Conservation (phyloP, 768 basidiomycete genomes). For the Pleurotus sapidus region DNA sequence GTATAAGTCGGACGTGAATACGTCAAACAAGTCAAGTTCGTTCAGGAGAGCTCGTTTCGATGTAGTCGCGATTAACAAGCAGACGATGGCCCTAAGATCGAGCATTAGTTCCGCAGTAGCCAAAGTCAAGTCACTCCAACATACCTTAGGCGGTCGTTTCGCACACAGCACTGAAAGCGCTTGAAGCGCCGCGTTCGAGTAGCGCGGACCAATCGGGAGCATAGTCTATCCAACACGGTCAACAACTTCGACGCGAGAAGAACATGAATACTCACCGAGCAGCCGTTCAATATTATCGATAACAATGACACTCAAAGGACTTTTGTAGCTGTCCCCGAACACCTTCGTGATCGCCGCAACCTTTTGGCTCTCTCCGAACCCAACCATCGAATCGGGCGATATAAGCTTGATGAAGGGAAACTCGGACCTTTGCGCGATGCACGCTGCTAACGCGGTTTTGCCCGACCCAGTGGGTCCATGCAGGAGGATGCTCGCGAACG, state of each 20-base stretch:
- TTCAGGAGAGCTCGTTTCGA: conserved; percentile 83
- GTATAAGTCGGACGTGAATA: conserved; percentile 84
- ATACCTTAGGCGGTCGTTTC: conserved; percentile 89
- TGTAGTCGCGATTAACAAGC: conserved; percentile 87
- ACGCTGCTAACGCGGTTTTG: conserved; percentile 92
- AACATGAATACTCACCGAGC: conserved; percentile 57
- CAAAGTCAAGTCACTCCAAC: conserved; percentile 8
- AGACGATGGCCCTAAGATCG: conserved; percentile 77
- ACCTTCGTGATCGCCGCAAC: conserved; percentile 88
- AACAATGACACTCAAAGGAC: conserved; percentile 92
- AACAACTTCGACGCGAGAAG: background rate
- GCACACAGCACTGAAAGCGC: conserved; percentile 84
- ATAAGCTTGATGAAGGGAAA: conserved; percentile 99
- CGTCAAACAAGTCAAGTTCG: conserved; percentile 86
- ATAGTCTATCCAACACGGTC: conserved; percentile 61
- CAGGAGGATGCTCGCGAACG: conserved; percentile 86
- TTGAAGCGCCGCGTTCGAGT: conserved; percentile 93
- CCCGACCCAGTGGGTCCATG: conserved; percentile 91
- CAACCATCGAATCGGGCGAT: conserved; percentile 96
- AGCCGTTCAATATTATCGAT: conserved; percentile 94
- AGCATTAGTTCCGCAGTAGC: background rate
- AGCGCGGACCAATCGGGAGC: conserved; percentile 95
- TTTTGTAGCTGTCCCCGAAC: conserved; percentile 96
- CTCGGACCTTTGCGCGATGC: conserved; percentile 89
- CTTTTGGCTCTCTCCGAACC: conserved; percentile 90